Percentiles rank a stretch among this genome's conserved stretches.
These are phyloP conservation scores for Leccinum griseonigrum DNA, from an alignment of 1,284 basidiomycete genomes.

Conservation along the genomic window DNA sequence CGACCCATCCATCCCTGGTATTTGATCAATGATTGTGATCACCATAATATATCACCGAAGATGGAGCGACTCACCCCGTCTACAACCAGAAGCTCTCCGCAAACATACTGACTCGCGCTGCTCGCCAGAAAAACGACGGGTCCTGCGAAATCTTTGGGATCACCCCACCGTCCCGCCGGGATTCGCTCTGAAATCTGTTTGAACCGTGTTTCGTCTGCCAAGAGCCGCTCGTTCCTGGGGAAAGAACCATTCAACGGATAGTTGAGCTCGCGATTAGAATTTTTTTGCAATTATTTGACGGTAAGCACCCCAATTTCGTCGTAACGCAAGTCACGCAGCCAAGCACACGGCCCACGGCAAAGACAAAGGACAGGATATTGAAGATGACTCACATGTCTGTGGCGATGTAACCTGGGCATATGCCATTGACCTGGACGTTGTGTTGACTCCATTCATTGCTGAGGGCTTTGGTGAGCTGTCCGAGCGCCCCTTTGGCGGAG, in stretches of 20 bases:
- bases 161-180: slow-evolving; percentile 89
- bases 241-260: slow-evolving; percentile 22
- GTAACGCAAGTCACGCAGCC: slow-evolving; percentile 5
- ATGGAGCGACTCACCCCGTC: slow-evolving; percentile 55
- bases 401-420: slow-evolving; percentile 90
- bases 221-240: slow-evolving; percentile 73
- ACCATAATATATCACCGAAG: slow-evolving; percentile 13
- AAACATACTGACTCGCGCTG: slow-evolving; percentile 84
- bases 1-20: slow-evolving; percentile 68
- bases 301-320: slow-evolving; percentile 7
- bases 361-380: slow-evolving; percentile 9
- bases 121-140: slow-evolving; percentile 90
- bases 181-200: slow-evolving; percentile 92
- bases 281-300: slow-evolving; percentile 1
- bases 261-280: slow-evolving; percentile 9
- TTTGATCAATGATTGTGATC: slow-evolving; percentile 10
- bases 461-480: slow-evolving; percentile 73
- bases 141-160: slow-evolving; percentile 87
- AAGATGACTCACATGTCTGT: slow-evolving; percentile 73
- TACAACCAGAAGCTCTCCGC: slow-evolving; percentile 81
- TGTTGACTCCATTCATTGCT: slow-evolving; percentile 69
- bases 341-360: not conserved
- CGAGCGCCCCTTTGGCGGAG: slow-evolving; percentile 85
- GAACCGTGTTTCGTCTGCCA: slow-evolving; percentile 70
- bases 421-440: slow-evolving; percentile 88